Percentiles rank a stretch among this genome's conserved stretches.
Conservation (phyloP, 2,329 filamentous ascomycete genomes). For the Pezicula neosporulosa region DNA sequence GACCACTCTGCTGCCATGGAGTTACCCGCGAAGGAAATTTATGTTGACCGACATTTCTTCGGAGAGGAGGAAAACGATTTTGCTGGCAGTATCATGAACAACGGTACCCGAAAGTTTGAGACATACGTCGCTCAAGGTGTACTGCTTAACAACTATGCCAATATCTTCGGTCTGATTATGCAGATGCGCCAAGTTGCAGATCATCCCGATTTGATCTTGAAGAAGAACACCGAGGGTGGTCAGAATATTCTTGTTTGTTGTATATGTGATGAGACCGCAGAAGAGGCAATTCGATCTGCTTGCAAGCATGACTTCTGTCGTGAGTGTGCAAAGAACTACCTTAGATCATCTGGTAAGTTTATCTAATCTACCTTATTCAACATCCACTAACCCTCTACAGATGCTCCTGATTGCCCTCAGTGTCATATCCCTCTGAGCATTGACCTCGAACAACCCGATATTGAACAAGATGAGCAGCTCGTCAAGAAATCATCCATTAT, state of each 20-base stretch:
- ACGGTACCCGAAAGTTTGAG: constrained; percentile 83
- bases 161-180: constrained; percentile 98
- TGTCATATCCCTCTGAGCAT: constrained; percentile 90
- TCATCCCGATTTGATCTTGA: constrained; percentile 89
- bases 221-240: constrained; percentile 80
- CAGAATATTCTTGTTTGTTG: constrained; percentile 90
- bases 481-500: constrained; percentile 97
- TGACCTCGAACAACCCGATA: constrained; percentile 91
- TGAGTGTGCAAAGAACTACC: constrained; percentile 74
- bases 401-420: constrained; percentile 72
- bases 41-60: constrained; percentile 93
- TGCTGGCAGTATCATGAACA: constrained; percentile 92
- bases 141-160: constrained; percentile 95
- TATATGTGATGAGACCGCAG: constrained; percentile 94
- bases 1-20: constrained; percentile 96
- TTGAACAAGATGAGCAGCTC: constrained; percentile 82
- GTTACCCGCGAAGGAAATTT: constrained; percentile 88
- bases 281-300: constrained; percentile 87
- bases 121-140: constrained; percentile 95
- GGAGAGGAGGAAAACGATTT: constrained; percentile 96
- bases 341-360: constrained; percentile 69
- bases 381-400: constrained; percentile 27
- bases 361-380: too few relatives aligned
- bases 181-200: constrained; percentile 98
- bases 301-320: constrained; percentile 94